These are phyloP conservation scores for Trichoderma gracile DNA, from an alignment of 2,329 filamentous ascomycete species.

Conservation along the genomic window DNA sequence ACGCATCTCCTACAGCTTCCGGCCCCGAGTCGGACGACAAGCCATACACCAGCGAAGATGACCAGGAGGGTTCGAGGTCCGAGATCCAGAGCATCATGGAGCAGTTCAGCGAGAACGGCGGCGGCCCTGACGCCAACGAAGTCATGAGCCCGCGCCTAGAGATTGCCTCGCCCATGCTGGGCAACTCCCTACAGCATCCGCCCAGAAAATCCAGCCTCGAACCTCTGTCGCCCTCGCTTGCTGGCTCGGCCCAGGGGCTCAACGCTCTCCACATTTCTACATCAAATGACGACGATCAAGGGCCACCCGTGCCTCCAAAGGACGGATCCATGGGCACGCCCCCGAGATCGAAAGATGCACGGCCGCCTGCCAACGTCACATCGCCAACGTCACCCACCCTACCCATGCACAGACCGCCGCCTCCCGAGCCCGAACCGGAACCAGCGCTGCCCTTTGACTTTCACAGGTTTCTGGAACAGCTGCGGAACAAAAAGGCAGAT, in stretches of 20 bases:
- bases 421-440: slow-evolving; percentile 75
- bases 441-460: slow-evolving; percentile 92
- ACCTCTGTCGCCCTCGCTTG: slow-evolving; percentile 57
- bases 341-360: slow-evolving; percentile 44
- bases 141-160: slow-evolving; percentile 91
- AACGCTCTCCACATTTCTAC: slow-evolving; percentile 46
- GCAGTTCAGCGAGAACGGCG: slow-evolving; percentile 78
- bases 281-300: slow-evolving; percentile 48
- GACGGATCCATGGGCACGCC: slow-evolving; percentile 51
- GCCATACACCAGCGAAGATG: slow-evolving; percentile 59
- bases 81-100: slow-evolving; percentile 99
- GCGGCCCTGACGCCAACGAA: slow-evolving; percentile 72
- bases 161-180: slow-evolving; percentile 74
- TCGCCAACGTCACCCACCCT: slow-evolving; percentile 50
- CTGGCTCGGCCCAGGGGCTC: slow-evolving; percentile 51
- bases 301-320: slow-evolving; percentile 62
- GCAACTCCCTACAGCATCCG: slow-evolving; percentile 68
- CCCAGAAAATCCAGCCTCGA: slow-evolving; percentile 86
- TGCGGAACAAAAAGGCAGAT: slow-evolving; percentile 95
- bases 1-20: slow-evolving; percentile 54
- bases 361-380: slow-evolving; percentile 32
- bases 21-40: slow-evolving; percentile 59
- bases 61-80: slow-evolving; percentile 69
- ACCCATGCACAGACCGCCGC: slow-evolving; percentile 63
- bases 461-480: slow-evolving; percentile 91